Evolutionary conservation across 345 rosid species (phyloP), one percentile per base, ranked within the genome.

Genomic region (Salix viminalis): DNA sequence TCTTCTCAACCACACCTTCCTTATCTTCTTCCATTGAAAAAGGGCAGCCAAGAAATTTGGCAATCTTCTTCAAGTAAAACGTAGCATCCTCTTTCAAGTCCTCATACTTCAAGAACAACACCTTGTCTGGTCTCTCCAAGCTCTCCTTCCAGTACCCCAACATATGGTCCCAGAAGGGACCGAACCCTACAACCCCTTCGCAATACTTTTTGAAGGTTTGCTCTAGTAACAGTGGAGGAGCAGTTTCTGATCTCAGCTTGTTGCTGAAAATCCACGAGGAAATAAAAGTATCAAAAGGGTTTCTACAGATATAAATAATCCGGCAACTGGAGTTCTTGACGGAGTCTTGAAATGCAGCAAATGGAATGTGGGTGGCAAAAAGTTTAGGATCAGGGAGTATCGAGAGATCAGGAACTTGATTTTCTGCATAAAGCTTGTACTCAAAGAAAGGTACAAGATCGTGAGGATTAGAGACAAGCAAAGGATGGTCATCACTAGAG

Each of bases 391-490:
- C 65, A 39, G 76, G 48, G 1, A 65, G 26, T 36, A 23, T 46
- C 6, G 83, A 66, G 9, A 80, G 65, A 8, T 76, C 80, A 36
- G 70, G 79, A 2, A 70, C 32, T 26, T 65, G 66, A 19, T 26
- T 50, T 26, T 68, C 58, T 21, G 78, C 77, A 41, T 75, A 80
- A 9, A 81, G 69, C 65, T 74, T 75, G 62, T 82, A 79, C 65
- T 82, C 89, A 23, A 87, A 65, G 73, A 82, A 84, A n/a, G 87
- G 83, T 2, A 83, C 87, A 42, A 87, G 84, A 56, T 84, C 84
- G 24, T 84, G 89, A 23, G 89, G 85, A 70, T 83, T 80, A 7
- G 86, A 80, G 30, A 58, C 48, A 56, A 80, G 83, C 52, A 87
- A 68, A 28, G 87, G 87, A 42, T 81, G 80, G 1, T n/a, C 1